Percentiles rank a stretch among this genome's conserved stretches.
Conservation (phyloP, 2,329 filamentous ascomycete genomes). For the Paramyrothecium sp. region DNA sequence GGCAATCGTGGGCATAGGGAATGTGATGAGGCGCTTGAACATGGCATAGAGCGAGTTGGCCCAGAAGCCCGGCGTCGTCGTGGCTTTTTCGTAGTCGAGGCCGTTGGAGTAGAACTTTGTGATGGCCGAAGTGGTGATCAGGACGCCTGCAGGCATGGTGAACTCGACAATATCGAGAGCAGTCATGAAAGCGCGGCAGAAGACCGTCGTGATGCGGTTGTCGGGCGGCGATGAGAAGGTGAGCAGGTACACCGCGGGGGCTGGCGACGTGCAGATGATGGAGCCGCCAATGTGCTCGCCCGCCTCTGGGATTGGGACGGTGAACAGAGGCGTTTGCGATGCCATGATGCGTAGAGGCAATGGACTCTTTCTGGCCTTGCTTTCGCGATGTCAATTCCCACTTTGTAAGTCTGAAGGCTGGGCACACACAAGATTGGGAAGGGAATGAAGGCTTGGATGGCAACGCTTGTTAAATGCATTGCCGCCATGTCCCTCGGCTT, state of each 20-base stretch:
- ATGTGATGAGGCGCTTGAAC: conserved; percentile 32
- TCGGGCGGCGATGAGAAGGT: conserved; percentile 71
- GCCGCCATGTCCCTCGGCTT: too few relatives aligned
- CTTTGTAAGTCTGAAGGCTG: too few relatives aligned
- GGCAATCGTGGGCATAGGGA: conserved; percentile 81
- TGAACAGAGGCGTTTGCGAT: conserved; percentile 22
- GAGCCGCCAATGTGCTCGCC: conserved; percentile 48
- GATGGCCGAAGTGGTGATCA: conserved; percentile 74
- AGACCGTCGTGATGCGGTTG: conserved; percentile 70
- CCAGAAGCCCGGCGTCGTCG: conserved; percentile 59
- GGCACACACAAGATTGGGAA: too few relatives aligned
- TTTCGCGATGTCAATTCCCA: too few relatives aligned
- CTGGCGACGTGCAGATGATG: conserved; percentile 62
- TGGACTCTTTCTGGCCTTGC: too few relatives aligned
- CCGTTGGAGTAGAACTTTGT: conserved; percentile 82
- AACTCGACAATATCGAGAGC: conserved; percentile 76
- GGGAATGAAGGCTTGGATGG: too few relatives aligned
- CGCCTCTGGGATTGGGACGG: conserved; percentile 53
- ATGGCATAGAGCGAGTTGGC: neutral
- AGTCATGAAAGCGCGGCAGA: conserved; percentile 65
- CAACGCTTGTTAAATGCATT: too few relatives aligned
- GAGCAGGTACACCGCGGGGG: conserved; percentile 65
- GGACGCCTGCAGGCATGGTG: conserved; percentile 62
- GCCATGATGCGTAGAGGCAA: too few relatives aligned
- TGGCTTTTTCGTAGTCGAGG: conserved; percentile 68